Percentiles rank a stretch among this genome's conserved stretches.
Evolutionary conservation across 805 yeast genomes (phyloP).

Genomic region (Myxozyma melibiosi): DNA sequence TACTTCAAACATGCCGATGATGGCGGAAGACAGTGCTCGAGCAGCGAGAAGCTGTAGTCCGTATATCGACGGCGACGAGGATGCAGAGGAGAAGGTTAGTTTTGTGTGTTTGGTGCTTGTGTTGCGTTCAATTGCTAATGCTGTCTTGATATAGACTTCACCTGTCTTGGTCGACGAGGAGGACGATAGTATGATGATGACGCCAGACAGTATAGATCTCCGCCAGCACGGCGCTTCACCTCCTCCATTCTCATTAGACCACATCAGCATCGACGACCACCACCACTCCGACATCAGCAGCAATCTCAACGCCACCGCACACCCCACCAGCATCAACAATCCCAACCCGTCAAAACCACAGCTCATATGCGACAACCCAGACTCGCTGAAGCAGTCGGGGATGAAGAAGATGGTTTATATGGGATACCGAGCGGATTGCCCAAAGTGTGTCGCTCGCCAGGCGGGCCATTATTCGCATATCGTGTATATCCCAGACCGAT

Average conservation of each 20-base stretch:
- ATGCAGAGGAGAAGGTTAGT: background rate
- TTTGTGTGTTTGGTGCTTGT: no score
- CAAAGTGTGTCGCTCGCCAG: conserved; percentile 21
- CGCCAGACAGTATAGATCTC: conserved; percentile 7
- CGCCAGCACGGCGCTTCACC: conserved; percentile 1
- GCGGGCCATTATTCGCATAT: conserved; percentile 32
- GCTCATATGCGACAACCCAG: no score
- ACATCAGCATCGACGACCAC: background rate
- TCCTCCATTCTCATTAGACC: conserved; percentile 3
- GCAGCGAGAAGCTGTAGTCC: background rate
- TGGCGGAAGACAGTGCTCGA: background rate
- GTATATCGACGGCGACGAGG: background rate
- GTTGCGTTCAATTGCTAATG: no score
- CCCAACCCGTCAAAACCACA: no score
- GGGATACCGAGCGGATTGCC: conserved; percentile 32
- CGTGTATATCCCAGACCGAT: conserved; percentile 1
- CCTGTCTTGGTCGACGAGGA: background rate
- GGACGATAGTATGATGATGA: conserved; percentile 10
- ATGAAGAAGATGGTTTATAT: conserved; percentile 10
- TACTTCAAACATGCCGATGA: no score
- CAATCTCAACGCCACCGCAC: no score
- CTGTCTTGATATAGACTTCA: no score
- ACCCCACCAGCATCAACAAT: no score
- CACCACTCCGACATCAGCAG: background rate
- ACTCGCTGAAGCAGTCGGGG: no score